A percentile compares a stretch with the other conserved stretches of the same genome.
Conservation (phyloP, 257 asterid species). For the Plantago major region DNA sequence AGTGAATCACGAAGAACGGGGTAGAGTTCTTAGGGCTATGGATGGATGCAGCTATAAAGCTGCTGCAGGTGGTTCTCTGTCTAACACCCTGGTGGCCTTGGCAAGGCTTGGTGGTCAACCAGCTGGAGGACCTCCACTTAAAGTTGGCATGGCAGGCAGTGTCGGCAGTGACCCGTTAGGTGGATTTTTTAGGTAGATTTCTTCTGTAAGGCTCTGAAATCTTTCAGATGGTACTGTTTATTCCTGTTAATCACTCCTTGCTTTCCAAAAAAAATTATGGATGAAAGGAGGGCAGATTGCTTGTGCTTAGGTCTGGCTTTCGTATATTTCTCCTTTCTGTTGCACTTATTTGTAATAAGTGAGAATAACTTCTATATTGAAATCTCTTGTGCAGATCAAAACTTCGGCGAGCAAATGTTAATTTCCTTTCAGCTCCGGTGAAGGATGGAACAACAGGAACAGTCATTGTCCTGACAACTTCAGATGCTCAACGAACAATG, state of each 20-base stretch:
- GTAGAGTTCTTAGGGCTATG: slow-evolving; percentile 84
- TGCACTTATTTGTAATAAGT: slow-evolving; percentile 11
- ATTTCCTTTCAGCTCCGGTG: slow-evolving; percentile 80
- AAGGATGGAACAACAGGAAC: slow-evolving; percentile 95
- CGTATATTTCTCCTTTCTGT: neutral
- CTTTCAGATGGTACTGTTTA: neutral
- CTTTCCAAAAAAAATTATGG: slow-evolving; percentile 11
- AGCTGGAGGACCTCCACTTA: slow-evolving; percentile 63
- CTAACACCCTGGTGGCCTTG: slow-evolving; percentile 89
- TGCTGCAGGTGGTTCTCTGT: slow-evolving; percentile 99
- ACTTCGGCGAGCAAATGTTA: slow-evolving; percentile 84
- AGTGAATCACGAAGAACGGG: slow-evolving; percentile 93
- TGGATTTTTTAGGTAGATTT: slow-evolving; percentile 72
- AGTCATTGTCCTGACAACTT: slow-evolving; percentile 88
- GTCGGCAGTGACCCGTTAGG: slow-evolving; percentile 96
- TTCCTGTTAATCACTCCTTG: neutral
- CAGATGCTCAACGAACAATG: slow-evolving; percentile 98
- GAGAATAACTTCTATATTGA: slow-evolving; percentile 5
- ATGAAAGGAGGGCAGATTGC: neutral
- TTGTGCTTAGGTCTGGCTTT: slow-evolving; percentile 3
- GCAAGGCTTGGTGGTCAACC: slow-evolving; percentile 89
- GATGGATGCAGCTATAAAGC: slow-evolving; percentile 98
- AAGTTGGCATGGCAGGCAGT: slow-evolving; percentile 93
- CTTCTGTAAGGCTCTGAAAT: neutral
- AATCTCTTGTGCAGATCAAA: slow-evolving; percentile 54